Conservation (phyloP, 2,329 filamentous ascomycete species). For the Penicillium sp. region DNA sequence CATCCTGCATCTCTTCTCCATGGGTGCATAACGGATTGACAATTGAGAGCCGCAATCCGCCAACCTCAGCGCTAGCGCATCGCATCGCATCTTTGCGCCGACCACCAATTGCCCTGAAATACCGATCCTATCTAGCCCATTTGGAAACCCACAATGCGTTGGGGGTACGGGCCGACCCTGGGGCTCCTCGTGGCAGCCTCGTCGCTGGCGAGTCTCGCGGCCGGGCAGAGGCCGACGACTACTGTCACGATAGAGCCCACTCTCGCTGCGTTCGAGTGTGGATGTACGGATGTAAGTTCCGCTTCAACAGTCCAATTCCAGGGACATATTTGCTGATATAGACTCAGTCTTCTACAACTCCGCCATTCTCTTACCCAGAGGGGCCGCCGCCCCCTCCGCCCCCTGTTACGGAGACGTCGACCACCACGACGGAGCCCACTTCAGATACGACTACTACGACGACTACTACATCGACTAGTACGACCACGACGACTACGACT, state of each 20-base stretch:
- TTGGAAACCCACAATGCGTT: background rate
- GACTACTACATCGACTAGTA: background rate
- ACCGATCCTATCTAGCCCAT: background rate
- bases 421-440: too few relatives aligned
- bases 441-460: conserved; percentile 28
- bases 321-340: background rate
- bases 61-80: background rate
- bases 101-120: background rate
- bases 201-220: background rate
- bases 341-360: background rate
- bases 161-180: background rate
- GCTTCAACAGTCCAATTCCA: background rate
- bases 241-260: background rate
- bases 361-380: too few relatives aligned
- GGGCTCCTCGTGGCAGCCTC: conserved; percentile 3
- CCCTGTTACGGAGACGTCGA: background rate
- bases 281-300: background rate
- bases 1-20: background rate
- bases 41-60: background rate
- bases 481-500: background rate
- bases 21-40: background rate
- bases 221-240: background rate
- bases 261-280: background rate
- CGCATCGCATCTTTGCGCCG: background rate
- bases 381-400: background rate